Evolutionary conservation across 2,329 filamentous ascomycete species (phyloP), one percentile per base, ranked within the genome.

Genomic region (Cercospora sp.): DNA sequence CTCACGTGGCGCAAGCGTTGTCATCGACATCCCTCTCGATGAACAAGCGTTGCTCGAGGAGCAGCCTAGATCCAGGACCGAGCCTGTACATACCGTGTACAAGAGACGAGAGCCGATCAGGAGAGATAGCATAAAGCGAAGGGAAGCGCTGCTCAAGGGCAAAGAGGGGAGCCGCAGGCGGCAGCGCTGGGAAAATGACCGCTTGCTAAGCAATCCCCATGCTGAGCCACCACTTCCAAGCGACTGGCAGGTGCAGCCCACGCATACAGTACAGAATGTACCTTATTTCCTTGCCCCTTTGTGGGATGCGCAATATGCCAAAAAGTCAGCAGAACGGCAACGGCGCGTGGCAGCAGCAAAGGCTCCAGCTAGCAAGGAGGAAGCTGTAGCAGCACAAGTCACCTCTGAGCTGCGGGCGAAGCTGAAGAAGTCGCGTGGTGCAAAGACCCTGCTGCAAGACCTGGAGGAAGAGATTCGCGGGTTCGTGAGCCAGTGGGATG

Each of bases 141-240:
- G 94, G 18, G 93, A 97, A 72, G 87, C 89, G 2, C 77, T 96
- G 63, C 83, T 95, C 33, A 96, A 93, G 82, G 94, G 94, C 66
- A 96, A 96, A 73, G 93, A 97, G 79, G 94, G 94, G 36, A 94
- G 89, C 74, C 87, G 94, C 39, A 89, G 94, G 75, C 86, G 94
- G 60, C 90, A 94, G 74, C 87, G 94, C 65, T 98, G 94, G 93
- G 95, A 99, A 83, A 99, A 98, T 80, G 94, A 97, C 81, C 93
- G 88, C 72, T 88, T 98, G 70, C 82, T 97, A 66, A 87, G 89
- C 79, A 95, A 98, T 69, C 95, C 95, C 18, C 90, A 95, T 80
- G 92, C 86, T 18, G 88, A 94, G 73, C 92, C 94, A 0, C 95
- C 95, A 0, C 85, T 91, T 55, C 89, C 93, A 0, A 85, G 84